Evolutionary conservation across 768 basidiomycete genomes (phyloP), one percentile per base, ranked within the genome.

Genomic region (Lactarius deliciosus): DNA sequence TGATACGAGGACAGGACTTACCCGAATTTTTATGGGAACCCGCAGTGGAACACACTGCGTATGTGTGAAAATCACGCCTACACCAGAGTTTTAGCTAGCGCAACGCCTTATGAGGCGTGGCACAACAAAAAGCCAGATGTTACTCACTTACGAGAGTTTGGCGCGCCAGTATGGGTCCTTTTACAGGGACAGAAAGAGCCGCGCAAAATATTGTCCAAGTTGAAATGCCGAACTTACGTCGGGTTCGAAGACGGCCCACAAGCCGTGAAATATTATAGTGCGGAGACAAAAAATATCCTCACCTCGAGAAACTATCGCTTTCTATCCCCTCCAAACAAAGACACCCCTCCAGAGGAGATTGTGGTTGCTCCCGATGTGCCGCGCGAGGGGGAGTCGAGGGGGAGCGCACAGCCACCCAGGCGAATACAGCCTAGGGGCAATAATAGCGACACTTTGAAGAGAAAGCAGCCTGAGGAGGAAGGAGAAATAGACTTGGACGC

Each of bases 11-110:
- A 0, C 11, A 25, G 0, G 7, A 59, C 1, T 10, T 43, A 4
- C 58, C 25, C 0, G 25, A 59, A 45, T 59, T 59, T 16, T 10
- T 59, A 0, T 59, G 58, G 58, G 58, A 59, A 43, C 18, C 7
- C 0, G n/a, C 45, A 3, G 7, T 47, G 2, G 45, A 8, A 10
- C 45, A 47, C 10, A n/a, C 45, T 4, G 10, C 45, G 0, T 47
- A 47, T 47, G 7, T 47, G 0, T 0, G n/a, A 4, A n/a, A 47
- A 47, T 4, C 20, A 3, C 1, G n/a, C 45, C 6, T 22, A n/a
- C 3, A 47, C 45, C 0, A 22, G 4, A 4, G 7, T 9, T 4
- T 9, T 47, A 11, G 20, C n/a, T 9, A 5, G 4, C 2, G 0
- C 0, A 3, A 59, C 58, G 0, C 58, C 28, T 1, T 59, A 43